Conservation (phyloP, 129 eudicot species). For the Solidago caesia region DNA sequence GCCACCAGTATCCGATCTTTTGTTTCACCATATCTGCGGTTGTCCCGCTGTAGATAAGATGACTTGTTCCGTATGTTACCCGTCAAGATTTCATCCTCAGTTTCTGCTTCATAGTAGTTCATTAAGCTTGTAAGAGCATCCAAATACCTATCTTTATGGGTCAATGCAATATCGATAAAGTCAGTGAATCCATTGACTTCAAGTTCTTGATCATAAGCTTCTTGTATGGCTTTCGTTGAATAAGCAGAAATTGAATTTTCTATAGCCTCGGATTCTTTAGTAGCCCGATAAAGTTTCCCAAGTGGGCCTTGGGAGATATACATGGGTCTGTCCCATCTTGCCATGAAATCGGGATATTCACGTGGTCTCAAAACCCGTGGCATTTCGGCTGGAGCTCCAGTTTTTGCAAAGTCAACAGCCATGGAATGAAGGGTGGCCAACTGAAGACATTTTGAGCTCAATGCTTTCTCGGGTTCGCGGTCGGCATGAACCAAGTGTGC, state of each 20-base stretch:
- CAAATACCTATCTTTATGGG: constrained; percentile 64
- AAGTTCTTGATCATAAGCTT: constrained; percentile 65
- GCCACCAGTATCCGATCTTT: constrained; percentile 76
- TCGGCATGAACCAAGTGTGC: constrained; percentile 89
- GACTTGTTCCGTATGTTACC: constrained; percentile 67
- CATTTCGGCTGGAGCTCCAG: constrained; percentile 97
- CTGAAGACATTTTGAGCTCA: constrained; percentile 69
- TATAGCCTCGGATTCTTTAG: constrained; percentile 33
- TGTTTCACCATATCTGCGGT: constrained; percentile 67
- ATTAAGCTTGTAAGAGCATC: constrained; percentile 54
- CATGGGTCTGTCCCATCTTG: constrained; percentile 69
- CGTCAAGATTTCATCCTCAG: constrained; percentile 75
- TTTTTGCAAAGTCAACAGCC: constrained; percentile 95
- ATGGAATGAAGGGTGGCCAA: constrained; percentile 84
- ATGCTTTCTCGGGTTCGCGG: constrained; percentile 78
- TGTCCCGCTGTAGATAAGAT: constrained; percentile 62
- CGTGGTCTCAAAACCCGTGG: constrained; percentile 61
- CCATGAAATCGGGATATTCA: constrained; percentile 91
- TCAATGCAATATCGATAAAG: constrained; percentile 49
- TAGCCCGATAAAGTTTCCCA: constrained; percentile 84
- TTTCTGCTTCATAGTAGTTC: constrained; percentile 64
- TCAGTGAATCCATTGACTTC: constrained; percentile 52
- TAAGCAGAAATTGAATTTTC: constrained; percentile 23
- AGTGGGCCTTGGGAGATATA: constrained; percentile 69
- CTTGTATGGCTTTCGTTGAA: constrained; percentile 34